Evolutionary conservation across 495 filamentous ascomycete species (phyloP).

Genomic region (Penicillium bialowiezense): DNA sequence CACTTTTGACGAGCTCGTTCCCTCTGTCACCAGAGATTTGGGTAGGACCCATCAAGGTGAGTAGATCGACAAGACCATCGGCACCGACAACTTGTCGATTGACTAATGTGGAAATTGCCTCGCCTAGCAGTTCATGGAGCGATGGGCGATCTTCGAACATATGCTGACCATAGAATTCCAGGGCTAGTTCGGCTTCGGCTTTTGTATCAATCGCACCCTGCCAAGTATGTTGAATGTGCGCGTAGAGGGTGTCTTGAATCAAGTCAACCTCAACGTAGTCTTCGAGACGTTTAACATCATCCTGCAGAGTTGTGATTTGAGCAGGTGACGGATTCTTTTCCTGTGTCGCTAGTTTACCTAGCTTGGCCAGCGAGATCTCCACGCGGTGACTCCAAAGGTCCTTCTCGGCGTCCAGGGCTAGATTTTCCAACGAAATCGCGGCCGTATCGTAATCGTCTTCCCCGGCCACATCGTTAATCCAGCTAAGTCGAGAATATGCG

Average conservation of each 20-base stretch:
- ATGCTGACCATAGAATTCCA: slow-evolving; percentile 61
- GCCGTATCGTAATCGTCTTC: slow-evolving; percentile 72
- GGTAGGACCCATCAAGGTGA: slow-evolving; percentile 64
- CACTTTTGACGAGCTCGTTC: slow-evolving; percentile 38
- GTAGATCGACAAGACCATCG: slow-evolving; percentile 70
- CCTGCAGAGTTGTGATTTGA: slow-evolving; percentile 22
- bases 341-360: slow-evolving; percentile 65
- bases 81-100: slow-evolving; percentile 63
- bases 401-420: slow-evolving; percentile 64
- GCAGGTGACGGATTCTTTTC: slow-evolving; percentile 26
- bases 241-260: slow-evolving; percentile 73
- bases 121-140: slow-evolving; percentile 60
- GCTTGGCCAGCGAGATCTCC: slow-evolving; percentile 81
- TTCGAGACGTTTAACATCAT: slow-evolving; percentile 48
- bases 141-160: slow-evolving; percentile 59
- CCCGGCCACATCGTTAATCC: slow-evolving; percentile 86
- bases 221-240: slow-evolving; percentile 54
- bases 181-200: slow-evolving; percentile 69
- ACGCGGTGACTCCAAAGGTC: slow-evolving; percentile 88
- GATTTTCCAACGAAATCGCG: slow-evolving; percentile 58
- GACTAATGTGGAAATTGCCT: slow-evolving; percentile 63
- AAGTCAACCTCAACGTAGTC: slow-evolving; percentile 60
- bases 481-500: slow-evolving; percentile 71
- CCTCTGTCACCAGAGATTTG: slow-evolving; percentile 31
- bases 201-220: slow-evolving; percentile 70